Evolutionary conservation across 192 early-diverging fungal species (phyloP), one percentile per base, ranked within the genome.

Genomic region (Backusella macrospora): DNA sequence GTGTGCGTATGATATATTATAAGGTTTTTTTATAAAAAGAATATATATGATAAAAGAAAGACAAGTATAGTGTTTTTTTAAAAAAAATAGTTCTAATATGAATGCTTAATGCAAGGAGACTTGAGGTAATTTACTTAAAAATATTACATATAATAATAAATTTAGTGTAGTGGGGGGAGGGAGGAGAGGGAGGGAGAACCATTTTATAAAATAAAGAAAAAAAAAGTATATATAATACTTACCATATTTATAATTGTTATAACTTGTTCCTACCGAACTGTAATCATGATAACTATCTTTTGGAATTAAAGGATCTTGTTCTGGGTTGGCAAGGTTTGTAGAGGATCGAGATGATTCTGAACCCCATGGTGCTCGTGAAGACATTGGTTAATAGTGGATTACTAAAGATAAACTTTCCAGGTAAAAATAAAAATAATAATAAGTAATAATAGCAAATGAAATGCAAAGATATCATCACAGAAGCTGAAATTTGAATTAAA

Each of bases 241-340:
- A 26, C 67, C 66, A 46, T 14, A 3, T 14, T 42, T 68, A 43
- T 68, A 16, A 1, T 47, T 23, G 15, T 68, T 42, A 15, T 21
- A 68, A 34, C 67, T 23, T 47, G 23, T 47, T 34, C 29, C 29
- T 34, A 34, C 29, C 14, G 67, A 23, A 26, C 3, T 68, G 15
- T 68, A 46, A 29, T 47, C n/a, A 5, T 4, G 43, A 21, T 26
- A 0, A 21, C n/a, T n/a, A 29, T 68, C 45, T 12, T 45, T 68
- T 6, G 43, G 1, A 18, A 68, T 47, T 7, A 68, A 23, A 23
- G 67, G 26, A 47, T 68, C 67, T 16, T 68, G 67, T 68, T 68
- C 67, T 59, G 48, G 8, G 18, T 49, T 59, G 21, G 12, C 13
- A 21, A 12, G 52, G 29, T 34, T 18, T 26, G 18, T 4, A 23